A percentile compares a stretch with the other conserved stretches of the same genome.
phyloP scores from a whole-genome alignment of 345 rosid genomes.

The Eucalyptus coolabah region DNA sequence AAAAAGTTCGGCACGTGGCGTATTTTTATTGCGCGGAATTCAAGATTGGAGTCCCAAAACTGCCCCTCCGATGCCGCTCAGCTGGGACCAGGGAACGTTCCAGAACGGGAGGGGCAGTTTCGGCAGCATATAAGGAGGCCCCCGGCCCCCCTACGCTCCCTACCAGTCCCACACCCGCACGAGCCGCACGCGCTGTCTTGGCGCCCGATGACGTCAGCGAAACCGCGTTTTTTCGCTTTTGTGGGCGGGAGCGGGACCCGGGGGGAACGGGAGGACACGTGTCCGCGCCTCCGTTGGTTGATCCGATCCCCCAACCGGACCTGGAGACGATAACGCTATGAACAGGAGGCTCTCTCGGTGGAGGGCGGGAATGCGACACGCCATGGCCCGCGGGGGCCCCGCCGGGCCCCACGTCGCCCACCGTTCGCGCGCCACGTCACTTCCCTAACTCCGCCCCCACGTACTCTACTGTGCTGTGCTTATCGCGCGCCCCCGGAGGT shows the following conservation, averaged over 20 bases:
- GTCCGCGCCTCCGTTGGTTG: not conserved
- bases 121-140: slow-evolving; percentile 3
- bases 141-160: not conserved
- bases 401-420: not conserved
- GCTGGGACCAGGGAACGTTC: not conserved
- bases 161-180: not conserved
- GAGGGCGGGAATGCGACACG: not conserved
- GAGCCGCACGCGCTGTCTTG: not conserved
- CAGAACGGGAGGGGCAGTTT: not conserved
- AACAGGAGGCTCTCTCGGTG: not conserved
- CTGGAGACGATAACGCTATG: not conserved
- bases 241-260: not conserved
- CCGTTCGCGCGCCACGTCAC: not conserved
- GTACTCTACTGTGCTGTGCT: not conserved
- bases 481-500: not conserved
- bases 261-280: not conserved
- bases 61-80: not conserved
- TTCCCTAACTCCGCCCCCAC: not conserved
- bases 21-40: not conserved
- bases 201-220: not conserved
- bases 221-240: not conserved
- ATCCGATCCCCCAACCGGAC: not conserved
- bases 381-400: not conserved
- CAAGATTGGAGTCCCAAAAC: not conserved
- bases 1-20: not conserved